phyloP scores from a whole-genome alignment of 805 yeast genomes.

The Kazachstania martiniae region DNA sequence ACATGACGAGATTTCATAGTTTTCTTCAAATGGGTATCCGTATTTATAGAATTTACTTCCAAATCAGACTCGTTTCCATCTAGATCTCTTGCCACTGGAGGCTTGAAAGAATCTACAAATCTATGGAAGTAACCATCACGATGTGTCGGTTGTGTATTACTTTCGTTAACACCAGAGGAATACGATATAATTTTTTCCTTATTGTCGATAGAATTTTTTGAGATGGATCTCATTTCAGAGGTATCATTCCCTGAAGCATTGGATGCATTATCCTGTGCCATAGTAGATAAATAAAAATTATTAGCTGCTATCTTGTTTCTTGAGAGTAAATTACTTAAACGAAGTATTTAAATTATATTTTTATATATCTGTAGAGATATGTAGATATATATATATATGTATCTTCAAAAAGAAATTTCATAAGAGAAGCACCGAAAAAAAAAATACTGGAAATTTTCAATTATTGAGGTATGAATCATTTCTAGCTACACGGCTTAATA shows the following conservation, averaged over 20 bases:
- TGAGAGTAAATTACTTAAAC: too few species aligned
- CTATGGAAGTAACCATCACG: too few species aligned
- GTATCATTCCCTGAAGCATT: neutral
- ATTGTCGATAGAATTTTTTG: neutral
- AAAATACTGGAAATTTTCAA: too few species aligned
- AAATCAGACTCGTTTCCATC: slow-evolving; percentile 2
- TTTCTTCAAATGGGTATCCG: slow-evolving; percentile 1
- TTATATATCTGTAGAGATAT: too few species aligned
- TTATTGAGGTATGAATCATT: too few species aligned
- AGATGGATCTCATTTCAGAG: neutral
- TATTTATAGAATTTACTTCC: slow-evolving; percentile 4
- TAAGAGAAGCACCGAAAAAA: too few species aligned
- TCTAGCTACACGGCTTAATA: too few species aligned
- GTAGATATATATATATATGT: too few species aligned
- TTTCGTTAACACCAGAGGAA: neutral
- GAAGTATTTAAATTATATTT: too few species aligned
- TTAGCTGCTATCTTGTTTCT: too few species aligned
- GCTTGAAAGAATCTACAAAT: slow-evolving; percentile 12
- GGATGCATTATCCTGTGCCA: neutral
- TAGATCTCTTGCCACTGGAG: slow-evolving; percentile 5
- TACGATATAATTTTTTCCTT: neutral
- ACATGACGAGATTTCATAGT: slow-evolving; percentile 34
- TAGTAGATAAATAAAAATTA: too few species aligned
- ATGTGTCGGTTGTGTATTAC: neutral
- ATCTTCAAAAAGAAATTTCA: too few species aligned